phyloP scores from a whole-genome alignment of 2,329 filamentous ascomycete species.

The Fusarium sp. region DNA sequence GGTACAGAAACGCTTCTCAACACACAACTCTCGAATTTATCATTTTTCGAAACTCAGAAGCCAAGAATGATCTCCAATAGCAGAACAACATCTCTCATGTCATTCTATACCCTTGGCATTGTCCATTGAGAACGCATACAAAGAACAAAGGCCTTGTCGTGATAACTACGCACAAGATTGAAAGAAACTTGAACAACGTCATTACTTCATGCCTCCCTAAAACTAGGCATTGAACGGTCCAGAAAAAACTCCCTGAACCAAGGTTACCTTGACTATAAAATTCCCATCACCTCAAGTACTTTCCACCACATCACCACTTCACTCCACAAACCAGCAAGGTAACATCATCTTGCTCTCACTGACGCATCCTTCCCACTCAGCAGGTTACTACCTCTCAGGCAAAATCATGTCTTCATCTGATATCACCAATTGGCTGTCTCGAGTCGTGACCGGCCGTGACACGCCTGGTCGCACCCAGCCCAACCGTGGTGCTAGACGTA shows the following conservation, averaged over 20 bases:
- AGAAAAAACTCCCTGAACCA: not conserved
- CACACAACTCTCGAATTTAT: not conserved
- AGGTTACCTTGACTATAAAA: not conserved
- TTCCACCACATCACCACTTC: not conserved
- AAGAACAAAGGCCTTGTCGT: not conserved
- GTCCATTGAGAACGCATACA: not conserved
- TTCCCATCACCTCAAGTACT: not conserved
- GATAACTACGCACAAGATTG: not conserved
- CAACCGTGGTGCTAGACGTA: not conserved
- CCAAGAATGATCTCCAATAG: not conserved
- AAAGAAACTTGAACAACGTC: not conserved
- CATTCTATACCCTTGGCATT: not conserved
- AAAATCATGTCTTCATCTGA: not conserved
- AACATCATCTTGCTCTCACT: not conserved
- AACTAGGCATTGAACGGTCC: not conserved
- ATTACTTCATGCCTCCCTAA: not conserved
- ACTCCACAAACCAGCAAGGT: not conserved
- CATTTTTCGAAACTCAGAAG: not conserved
- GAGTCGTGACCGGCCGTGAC: not conserved
- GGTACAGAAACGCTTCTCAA: not conserved
- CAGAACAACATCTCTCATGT: not conserved
- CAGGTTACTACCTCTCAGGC: not conserved
- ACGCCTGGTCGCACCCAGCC: not conserved
- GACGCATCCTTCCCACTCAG: not conserved
- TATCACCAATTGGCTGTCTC: not conserved